Conservation (phyloP, 1,284 basidiomycete species). For the Ustilago tritici region DNA sequence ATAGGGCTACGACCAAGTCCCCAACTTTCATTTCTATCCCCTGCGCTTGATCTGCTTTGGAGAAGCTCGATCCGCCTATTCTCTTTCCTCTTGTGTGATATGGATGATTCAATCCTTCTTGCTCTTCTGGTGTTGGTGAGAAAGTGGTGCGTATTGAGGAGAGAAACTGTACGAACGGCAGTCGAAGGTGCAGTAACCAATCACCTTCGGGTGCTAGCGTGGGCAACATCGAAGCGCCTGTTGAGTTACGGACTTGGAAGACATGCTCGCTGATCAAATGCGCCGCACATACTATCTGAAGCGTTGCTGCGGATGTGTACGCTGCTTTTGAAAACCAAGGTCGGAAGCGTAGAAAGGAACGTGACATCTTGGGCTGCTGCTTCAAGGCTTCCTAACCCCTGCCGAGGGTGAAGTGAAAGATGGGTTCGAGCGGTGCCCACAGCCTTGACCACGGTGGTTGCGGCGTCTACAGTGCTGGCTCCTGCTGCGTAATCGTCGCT, state of each 20-base stretch:
- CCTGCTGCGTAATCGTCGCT: no score
- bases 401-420: background rate
- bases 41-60: constrained; percentile 52
- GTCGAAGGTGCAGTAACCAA: constrained; percentile 53
- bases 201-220: constrained; percentile 61
- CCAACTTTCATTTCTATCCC: constrained; percentile 72
- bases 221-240: constrained; percentile 65
- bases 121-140: background rate
- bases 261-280: constrained; percentile 59
- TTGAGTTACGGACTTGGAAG: constrained; percentile 55
- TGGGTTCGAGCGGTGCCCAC: background rate
- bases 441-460: no score
- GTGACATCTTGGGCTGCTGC: constrained; percentile 10
- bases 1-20: constrained; percentile 82
- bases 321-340: constrained; percentile 22
- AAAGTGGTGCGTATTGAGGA: background rate
- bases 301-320: constrained; percentile 24
- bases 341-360: constrained; percentile 5
- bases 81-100: constrained; percentile 1
- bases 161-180: constrained; percentile 42
- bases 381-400: background rate
- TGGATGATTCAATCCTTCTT: background rate
- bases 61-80: constrained; percentile 23
- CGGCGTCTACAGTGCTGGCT: no score
- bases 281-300: constrained; percentile 52